Conservation (phyloP, 352 stramenopile genomes). For the Globisporangium lucens region DNA sequence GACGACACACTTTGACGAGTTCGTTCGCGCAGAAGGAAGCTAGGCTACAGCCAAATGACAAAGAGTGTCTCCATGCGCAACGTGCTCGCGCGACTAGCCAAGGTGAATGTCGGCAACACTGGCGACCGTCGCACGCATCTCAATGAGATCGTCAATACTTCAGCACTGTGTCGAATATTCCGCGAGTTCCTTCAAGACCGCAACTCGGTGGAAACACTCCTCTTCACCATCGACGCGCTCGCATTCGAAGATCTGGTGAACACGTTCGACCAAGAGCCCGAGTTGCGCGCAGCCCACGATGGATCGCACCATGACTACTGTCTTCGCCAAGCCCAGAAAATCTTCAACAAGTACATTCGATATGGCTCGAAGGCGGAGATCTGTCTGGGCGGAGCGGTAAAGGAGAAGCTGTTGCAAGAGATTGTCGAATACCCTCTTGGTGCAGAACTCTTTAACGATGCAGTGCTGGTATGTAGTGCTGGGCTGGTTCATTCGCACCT, state of each 20-base stretch:
- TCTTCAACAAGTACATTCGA: constrained; percentile 77
- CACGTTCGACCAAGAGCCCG: constrained; percentile 28
- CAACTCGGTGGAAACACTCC: constrained; percentile 57
- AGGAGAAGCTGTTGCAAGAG: constrained; percentile 41
- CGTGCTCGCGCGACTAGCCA: constrained; percentile 46
- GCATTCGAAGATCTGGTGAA: constrained; percentile 66
- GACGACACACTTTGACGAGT: constrained; percentile 55
- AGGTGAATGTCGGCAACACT: constrained; percentile 29
- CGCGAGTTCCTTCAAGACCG: constrained; percentile 50
- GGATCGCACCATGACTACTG: constrained; percentile 54
- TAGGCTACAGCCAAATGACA: constrained; percentile 39
- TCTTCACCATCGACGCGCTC: constrained; percentile 68
- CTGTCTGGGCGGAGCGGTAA: constrained; percentile 38
- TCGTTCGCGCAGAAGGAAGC: constrained; percentile 32
- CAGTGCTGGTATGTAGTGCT: constrained; percentile 53
- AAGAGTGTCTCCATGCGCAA: constrained; percentile 47
- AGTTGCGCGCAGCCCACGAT: constrained; percentile 16
- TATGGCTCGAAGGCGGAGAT: constrained; percentile 72
- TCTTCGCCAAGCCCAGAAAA: constrained; percentile 61
- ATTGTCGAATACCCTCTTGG: constrained; percentile 44
- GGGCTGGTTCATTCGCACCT: constrained; percentile 64
- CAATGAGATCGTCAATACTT: constrained; percentile 49
- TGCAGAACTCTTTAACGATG: constrained; percentile 54
- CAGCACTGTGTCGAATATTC: constrained; percentile 49
- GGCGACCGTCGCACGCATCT: constrained; percentile 46